A percentile compares a stretch with the other conserved stretches of the same genome.
phyloP scores from a whole-genome alignment of 495 filamentous ascomycete species.

The Penicillium paradoxum region DNA sequence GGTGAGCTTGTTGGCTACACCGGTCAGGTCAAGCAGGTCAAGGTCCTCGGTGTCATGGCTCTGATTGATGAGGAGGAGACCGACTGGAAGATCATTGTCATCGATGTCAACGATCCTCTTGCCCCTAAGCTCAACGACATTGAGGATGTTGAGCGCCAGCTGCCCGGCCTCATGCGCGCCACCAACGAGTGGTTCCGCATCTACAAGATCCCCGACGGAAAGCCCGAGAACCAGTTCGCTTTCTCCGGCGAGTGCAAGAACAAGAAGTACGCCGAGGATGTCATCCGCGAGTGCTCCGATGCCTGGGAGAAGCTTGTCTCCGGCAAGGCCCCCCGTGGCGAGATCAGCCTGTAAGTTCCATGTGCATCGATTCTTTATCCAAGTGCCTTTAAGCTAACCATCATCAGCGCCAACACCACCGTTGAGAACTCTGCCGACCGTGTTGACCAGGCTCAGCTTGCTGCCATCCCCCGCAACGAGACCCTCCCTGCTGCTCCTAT shows the following conservation, averaged over 20 bases:
- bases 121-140: conserved; percentile 96
- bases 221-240: conserved; percentile 99
- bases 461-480: conserved; percentile 65
- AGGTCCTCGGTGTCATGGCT: conserved; percentile 98
- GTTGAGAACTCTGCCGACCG: conserved; percentile 65
- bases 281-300: conserved; percentile 91
- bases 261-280: conserved; percentile 95
- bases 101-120: conserved; percentile 96
- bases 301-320: conserved; percentile 95
- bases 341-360: conserved; percentile 73
- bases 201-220: conserved; percentile 99
- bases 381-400: conserved; percentile 25
- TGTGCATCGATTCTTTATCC: not conserved
- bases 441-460: conserved; percentile 57
- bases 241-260: conserved; percentile 99
- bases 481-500: conserved; percentile 80
- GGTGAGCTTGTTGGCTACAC: conserved; percentile 93
- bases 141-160: conserved; percentile 98
- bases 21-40: conserved; percentile 98
- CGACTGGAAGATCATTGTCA: conserved; percentile 99
- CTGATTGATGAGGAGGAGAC: conserved; percentile 99
- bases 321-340: conserved; percentile 73
- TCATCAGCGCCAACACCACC: conserved; percentile 67
- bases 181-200: conserved; percentile 99
- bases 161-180: conserved; percentile 90